A percentile compares a stretch with the other conserved stretches of the same genome.
Conservation (phyloP, 2,329 filamentous ascomycete species). For the Ilyonectria mors-panacis region DNA sequence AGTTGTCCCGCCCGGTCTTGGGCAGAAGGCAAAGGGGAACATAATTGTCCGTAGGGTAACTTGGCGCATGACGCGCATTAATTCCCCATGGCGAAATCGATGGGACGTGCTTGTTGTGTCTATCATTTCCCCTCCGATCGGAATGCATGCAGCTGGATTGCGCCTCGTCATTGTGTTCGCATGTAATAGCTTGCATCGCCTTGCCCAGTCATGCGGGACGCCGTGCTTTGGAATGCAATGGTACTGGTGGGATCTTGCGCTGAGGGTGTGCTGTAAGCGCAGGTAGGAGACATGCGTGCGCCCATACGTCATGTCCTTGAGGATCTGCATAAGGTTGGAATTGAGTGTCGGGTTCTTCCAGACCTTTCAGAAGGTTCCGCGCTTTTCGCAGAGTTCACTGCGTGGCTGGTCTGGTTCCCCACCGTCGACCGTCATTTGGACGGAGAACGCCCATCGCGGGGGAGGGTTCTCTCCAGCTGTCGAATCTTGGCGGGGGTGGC, state of each 20-base stretch:
- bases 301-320: too few species aligned
- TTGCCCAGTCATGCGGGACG: conserved; percentile 4
- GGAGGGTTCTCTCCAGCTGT: neutral
- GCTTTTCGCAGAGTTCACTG: too few species aligned
- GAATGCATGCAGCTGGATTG: conserved; percentile 2
- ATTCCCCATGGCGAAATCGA: neutral
- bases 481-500: neutral
- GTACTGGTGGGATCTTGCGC: neutral
- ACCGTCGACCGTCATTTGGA: neutral
- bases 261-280: neutral
- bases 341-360: too few species aligned
- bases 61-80: neutral
- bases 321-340: too few species aligned
- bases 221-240: neutral
- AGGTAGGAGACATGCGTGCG: too few species aligned
- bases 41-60: neutral
- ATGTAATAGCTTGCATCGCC: neutral
- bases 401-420: too few species aligned
- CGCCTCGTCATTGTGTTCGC: conserved; percentile 5
- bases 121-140: neutral
- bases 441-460: neutral
- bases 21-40: neutral
- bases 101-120: neutral
- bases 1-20: neutral
- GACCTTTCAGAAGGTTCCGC: too few species aligned